Base-by-base conservation (phyloP, 257 asterid species). In the Datura wrightii region DNA sequence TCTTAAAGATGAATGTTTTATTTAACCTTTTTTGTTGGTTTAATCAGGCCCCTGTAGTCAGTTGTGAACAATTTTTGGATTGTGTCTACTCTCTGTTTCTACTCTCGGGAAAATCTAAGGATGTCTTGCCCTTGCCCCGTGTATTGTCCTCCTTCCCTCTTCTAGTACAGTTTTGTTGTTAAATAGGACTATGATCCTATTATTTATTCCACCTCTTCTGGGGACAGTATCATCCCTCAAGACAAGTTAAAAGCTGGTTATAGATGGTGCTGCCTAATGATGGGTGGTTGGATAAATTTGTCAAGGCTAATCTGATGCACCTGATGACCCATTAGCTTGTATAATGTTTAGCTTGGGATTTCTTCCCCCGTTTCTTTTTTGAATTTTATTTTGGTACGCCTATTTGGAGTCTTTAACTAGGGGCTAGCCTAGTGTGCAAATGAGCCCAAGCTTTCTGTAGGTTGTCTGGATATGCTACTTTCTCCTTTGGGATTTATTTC, bases 91-190 rank as follows among this genome's bases (percentile, higher is more conserved):
- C 31, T 24, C 31, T 24, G 1, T 24, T 24, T 24, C 31, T 24
- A 24, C 15, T 69, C 79, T 69, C 3, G 11, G 79, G 8, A 69
- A 42, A 42, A 70, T 70, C 3, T 41, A 70, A 70, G 54, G 48
- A 70, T 70, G 36, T 70, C 54, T 71, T 42, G 18, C 16, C 37
- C 79, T 70, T 70, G 13, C 31, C 53, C 79, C 79, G 18, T 42
- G 16, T n/a, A 69, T 41, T 69, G 15, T 8, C 79, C 54, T 41
- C 79, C 50, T 37, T 70, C 8, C 54, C 79, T 18, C 16, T 41
- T 41, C 54, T 16, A 16, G 42, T 41, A 70, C 54, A 70, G 18
- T 41, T 70, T 69, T 39, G 14, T 39, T 70, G 15, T 70, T 41
- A 70, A 42, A 8, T 41, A 16, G 53, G 79, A 41, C 31, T 41